These are phyloP conservation scores for Candida ovalis DNA, from an alignment of 805 yeast species.

Conservation along the genomic window DNA sequence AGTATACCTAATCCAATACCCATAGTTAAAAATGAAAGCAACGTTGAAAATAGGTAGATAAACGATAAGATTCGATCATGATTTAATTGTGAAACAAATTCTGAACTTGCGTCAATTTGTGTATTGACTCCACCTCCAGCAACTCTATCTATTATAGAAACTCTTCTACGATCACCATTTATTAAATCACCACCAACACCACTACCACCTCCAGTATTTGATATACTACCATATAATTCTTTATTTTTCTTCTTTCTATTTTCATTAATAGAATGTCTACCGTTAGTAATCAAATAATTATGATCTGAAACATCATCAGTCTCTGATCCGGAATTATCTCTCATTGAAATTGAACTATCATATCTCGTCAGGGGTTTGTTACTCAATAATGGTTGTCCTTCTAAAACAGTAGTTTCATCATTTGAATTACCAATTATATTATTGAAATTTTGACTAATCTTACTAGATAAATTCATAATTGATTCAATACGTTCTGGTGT, in stretches of 20 bases:
- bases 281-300: background rate
- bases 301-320: conserved; percentile 17
- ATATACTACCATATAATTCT: background rate
- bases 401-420: background rate
- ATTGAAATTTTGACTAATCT: conserved; percentile 10
- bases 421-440: background rate
- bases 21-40: conserved; percentile 38
- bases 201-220: background rate
- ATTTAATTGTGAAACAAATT: conserved; percentile 21
- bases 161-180: background rate
- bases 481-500: conserved; percentile 21
- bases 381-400: conserved; percentile 6
- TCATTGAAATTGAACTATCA: background rate
- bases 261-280: background rate
- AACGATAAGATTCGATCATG: conserved; percentile 43
- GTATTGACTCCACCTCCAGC: background rate
- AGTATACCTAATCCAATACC: conserved; percentile 43
- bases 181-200: background rate
- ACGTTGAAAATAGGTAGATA: conserved; percentile 38
- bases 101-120: background rate
- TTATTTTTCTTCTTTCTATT: too few relatives aligned
- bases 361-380: conserved; percentile 3
- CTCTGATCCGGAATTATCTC: conserved; percentile 6
- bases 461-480: conserved; percentile 22
- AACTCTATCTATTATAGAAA: background rate